Percentiles rank a stretch among this genome's conserved stretches.
phyloP scores from a whole-genome alignment of 176 grass and related monocot genomes.

The Ensete ventricosum region DNA sequence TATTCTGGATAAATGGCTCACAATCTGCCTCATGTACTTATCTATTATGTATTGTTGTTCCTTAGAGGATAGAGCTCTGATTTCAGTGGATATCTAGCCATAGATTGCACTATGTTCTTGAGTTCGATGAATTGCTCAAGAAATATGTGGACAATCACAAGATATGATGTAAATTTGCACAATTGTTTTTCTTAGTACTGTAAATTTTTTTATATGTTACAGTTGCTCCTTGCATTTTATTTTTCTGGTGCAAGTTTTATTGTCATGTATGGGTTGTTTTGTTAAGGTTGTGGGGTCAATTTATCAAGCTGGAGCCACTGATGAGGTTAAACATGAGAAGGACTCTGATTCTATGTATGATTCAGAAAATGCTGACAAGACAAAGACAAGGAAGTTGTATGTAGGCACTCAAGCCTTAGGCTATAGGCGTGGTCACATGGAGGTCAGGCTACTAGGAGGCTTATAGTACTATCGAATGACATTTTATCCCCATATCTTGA shows the following conservation, averaged over 20 bases:
- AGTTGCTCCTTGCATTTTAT: neutral
- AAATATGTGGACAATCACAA: neutral
- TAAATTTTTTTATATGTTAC: neutral
- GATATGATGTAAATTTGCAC: neutral
- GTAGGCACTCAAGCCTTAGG: conserved; percentile 86
- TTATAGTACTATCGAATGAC: conserved; percentile 8
- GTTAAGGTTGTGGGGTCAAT: conserved; percentile 80
- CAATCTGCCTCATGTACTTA: too few relatives aligned
- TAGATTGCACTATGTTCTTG: neutral
- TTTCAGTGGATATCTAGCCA: neutral
- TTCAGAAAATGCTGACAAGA: conserved; percentile 75
- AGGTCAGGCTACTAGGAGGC: conserved; percentile 36
- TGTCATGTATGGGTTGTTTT: conserved; percentile 19
- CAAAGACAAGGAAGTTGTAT: conserved; percentile 72
- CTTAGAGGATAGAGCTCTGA: neutral
- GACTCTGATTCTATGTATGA: conserved; percentile 55
- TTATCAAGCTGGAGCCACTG: conserved; percentile 45
- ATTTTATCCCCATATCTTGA: conserved; percentile 21
- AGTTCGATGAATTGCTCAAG: neutral
- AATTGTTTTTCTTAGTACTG: neutral
- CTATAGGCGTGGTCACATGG: conserved; percentile 91
- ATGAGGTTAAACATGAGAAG: conserved; percentile 65
- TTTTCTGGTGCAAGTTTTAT: conserved; percentile 6
- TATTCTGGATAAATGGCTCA: neutral
- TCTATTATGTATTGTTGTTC: neutral